Conservation (phyloP, 176 grass and related monocot genomes). For the Paspalum notatum region DNA sequence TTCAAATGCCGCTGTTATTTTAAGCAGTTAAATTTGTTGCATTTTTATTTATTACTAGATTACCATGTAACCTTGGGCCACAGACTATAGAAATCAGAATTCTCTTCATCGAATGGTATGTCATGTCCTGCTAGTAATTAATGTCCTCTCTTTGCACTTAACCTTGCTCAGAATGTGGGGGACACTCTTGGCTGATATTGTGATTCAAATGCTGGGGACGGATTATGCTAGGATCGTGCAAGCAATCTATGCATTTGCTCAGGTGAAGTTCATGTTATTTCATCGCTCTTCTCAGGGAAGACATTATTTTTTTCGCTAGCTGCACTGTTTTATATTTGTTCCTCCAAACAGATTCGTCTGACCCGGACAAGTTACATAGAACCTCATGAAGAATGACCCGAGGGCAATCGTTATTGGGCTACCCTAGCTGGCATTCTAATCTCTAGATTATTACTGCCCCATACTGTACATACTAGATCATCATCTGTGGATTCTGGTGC, state of each 20-base stretch:
- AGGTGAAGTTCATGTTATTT: slow-evolving; percentile 54
- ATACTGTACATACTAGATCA: slow-evolving; percentile 19
- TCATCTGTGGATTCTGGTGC: neutral
- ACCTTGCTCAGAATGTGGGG: slow-evolving; percentile 86
- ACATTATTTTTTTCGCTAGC: slow-evolving; percentile 5
- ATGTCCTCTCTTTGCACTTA: neutral
- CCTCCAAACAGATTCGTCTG: slow-evolving; percentile 53
- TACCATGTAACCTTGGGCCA: neutral
- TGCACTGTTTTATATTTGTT: slow-evolving; percentile 3
- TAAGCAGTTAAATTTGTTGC: neutral
- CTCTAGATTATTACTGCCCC: neutral
- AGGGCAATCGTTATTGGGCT: neutral
- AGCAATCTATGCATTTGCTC: slow-evolving; percentile 89
- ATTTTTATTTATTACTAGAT: neutral
- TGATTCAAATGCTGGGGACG: slow-evolving; percentile 96
- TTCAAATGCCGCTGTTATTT: neutral
- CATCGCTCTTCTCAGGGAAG: neutral
- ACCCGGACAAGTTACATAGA: slow-evolving; percentile 48
- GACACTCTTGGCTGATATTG: slow-evolving; percentile 90
- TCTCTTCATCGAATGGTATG: neutral
- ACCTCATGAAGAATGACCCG: slow-evolving; percentile 37
- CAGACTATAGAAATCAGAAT: neutral
- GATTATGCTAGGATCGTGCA: slow-evolving; percentile 95
- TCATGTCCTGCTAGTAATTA: neutral
- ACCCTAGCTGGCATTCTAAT: slow-evolving; percentile 32